Conservation (phyloP, 2,329 filamentous ascomycete genomes). For the Hymenoscyphus fraxineus region DNA sequence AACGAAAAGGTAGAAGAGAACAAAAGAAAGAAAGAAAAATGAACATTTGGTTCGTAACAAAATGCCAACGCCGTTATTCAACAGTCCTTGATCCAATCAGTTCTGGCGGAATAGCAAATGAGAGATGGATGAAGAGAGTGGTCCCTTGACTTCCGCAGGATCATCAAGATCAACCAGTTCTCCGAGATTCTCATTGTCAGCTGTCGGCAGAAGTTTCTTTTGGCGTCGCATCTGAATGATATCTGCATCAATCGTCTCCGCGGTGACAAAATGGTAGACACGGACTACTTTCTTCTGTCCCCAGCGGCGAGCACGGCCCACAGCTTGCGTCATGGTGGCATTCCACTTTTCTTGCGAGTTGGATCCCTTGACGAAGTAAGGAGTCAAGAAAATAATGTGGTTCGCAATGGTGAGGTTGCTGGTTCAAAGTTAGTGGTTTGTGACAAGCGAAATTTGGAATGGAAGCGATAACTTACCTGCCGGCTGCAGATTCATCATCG, state of each 20-base stretch:
- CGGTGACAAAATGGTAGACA: constrained; percentile 42
- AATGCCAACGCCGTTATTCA: neutral
- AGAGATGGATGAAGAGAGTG: neutral
- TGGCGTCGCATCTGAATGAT: constrained; percentile 13
- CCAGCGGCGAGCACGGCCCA: constrained; percentile 56
- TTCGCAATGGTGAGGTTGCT: constrained; percentile 62
- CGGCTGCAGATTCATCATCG: constrained; percentile 54
- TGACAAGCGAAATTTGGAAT: constrained; percentile 5
- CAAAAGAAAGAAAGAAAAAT: neutral
- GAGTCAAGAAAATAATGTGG: constrained; percentile 60
- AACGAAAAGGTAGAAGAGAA: neutral
- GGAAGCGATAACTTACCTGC: constrained; percentile 45
- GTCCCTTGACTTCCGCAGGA: neutral
- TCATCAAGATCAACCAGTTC: neutral
- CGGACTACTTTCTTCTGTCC: constrained; percentile 55
- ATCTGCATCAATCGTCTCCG: constrained; percentile 16
- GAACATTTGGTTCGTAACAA: neutral
- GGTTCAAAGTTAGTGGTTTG: constrained; percentile 11
- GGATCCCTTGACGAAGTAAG: constrained; percentile 41
- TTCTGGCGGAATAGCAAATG: neutral
- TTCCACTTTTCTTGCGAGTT: constrained; percentile 51
- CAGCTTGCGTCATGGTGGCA: constrained; percentile 57
- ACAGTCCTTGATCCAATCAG: neutral
- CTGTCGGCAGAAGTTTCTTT: neutral
- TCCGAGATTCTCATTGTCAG: neutral